Evolutionary conservation across 2,329 filamentous ascomycete species (phyloP).

Genomic region (Teratosphaeria pseudoeucalypti): DNA sequence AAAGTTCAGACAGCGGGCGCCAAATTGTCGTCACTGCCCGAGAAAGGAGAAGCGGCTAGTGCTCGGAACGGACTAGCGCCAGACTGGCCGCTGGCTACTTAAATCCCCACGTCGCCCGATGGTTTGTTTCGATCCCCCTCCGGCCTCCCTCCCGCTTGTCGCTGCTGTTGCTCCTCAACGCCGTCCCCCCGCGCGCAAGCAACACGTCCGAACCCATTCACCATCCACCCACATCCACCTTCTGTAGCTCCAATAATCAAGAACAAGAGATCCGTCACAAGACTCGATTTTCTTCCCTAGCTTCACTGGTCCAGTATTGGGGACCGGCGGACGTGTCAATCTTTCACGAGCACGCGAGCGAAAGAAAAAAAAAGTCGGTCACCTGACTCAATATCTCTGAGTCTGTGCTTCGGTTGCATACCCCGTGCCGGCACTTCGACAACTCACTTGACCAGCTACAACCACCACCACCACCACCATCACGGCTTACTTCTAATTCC

Average conservation of each 20-base stretch:
- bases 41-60: background rate
- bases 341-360: background rate
- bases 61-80: background rate
- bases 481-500: background rate
- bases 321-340: background rate
- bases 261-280: background rate
- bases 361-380: background rate
- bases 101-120: background rate
- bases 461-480: background rate
- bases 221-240: background rate
- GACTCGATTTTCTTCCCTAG: background rate
- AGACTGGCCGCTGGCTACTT: background rate
- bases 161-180: background rate
- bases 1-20: background rate
- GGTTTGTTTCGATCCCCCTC: background rate
- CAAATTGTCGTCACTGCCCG: background rate
- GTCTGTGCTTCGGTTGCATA: background rate
- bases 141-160: background rate
- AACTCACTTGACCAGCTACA: background rate
- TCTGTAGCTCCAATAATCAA: constrained; percentile 1
- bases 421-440: background rate
- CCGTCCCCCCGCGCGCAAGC: background rate
- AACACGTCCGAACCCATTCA: background rate
- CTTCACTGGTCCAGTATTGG: background rate
- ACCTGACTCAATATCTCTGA: background rate